Conservation (phyloP, 1,284 basidiomycete genomes). For the Microbotryomycetes sp. region DNA sequence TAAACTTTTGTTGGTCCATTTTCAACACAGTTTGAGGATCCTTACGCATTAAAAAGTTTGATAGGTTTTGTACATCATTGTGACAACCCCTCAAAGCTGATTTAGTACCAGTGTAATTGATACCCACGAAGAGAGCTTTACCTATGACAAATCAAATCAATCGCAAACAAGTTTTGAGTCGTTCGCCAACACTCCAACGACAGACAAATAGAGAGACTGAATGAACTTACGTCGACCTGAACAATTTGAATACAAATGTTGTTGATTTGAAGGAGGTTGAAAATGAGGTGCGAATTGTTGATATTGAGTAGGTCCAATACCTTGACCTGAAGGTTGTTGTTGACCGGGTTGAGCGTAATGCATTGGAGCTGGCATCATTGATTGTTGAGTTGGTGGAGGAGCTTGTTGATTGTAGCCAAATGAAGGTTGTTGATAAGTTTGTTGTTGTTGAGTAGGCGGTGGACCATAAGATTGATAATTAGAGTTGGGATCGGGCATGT, state of each 20-base stretch:
- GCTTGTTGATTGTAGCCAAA: conserved; percentile 12
- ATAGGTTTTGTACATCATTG: conserved; percentile 74
- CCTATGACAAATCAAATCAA: not conserved
- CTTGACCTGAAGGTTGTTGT: conserved; percentile 5
- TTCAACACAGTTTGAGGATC: no score
- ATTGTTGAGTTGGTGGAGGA: not conserved
- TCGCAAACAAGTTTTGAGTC: not conserved
- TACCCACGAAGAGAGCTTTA: conserved; percentile 53
- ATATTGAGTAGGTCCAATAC: conserved; percentile 33
- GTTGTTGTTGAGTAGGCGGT: not conserved
- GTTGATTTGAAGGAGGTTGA: conserved; percentile 7
- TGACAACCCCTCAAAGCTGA: conserved; percentile 67
- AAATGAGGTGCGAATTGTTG: conserved; percentile 31
- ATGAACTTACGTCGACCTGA: conserved; percentile 34
- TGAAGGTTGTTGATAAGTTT: not conserved
- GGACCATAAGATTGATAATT: not conserved
- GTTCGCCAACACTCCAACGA: no score
- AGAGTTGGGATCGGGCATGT: not conserved
- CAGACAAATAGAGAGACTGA: conserved; percentile 18
- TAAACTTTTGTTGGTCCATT: no score
- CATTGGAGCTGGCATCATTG: conserved; percentile 16
- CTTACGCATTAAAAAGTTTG: conserved; percentile 55
- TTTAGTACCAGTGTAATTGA: conserved; percentile 68
- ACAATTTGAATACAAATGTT: conserved; percentile 36
- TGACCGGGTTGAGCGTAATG: conserved; percentile 27